Conservation (phyloP, 2,329 filamentous ascomycete species). For the Fusarium musae region DNA sequence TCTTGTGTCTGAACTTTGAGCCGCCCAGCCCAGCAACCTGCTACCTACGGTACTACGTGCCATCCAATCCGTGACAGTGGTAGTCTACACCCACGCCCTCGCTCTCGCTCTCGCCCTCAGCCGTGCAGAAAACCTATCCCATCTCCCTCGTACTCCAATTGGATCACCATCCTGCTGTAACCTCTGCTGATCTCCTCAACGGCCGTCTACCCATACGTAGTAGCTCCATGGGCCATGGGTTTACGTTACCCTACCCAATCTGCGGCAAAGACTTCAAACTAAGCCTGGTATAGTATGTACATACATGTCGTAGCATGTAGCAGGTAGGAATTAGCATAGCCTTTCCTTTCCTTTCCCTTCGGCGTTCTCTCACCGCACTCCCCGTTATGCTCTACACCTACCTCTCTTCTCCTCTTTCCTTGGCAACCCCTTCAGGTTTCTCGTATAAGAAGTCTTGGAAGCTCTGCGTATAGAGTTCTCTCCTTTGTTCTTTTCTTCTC, state of each 20-base stretch:
- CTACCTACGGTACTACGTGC: not conserved
- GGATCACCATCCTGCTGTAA: constrained; percentile 18
- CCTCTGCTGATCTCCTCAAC: constrained; percentile 42
- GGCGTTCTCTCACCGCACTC: constrained; percentile 34
- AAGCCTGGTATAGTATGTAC: constrained; percentile 13
- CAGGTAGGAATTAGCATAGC: constrained; percentile 1
- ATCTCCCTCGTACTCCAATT: constrained; percentile 15
- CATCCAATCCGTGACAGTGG: constrained; percentile 22
- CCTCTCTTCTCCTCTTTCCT: constrained; percentile 28
- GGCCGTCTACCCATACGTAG: constrained; percentile 26
- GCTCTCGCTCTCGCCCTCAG: constrained; percentile 38
- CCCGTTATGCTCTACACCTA: constrained; percentile 28
- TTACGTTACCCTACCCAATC: constrained; percentile 19
- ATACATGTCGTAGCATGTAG: constrained; percentile 3
- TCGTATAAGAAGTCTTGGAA: constrained; percentile 42
- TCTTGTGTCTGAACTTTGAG: constrained; percentile 31
- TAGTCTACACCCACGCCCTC: constrained; percentile 36
- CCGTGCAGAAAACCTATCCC: constrained; percentile 7
- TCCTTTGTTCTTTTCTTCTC: constrained; percentile 31
- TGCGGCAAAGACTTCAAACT: constrained; percentile 26
- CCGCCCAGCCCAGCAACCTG: constrained; percentile 10
- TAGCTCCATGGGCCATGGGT: constrained; percentile 29
- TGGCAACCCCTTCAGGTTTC: constrained; percentile 16
- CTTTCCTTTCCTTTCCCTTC: constrained; percentile 6
- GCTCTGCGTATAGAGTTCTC: constrained; percentile 4